Percentiles rank a stretch among this genome's conserved stretches.
Conservation (phyloP, 2,329 filamentous ascomycete genomes). For the Beauveria varroae region DNA sequence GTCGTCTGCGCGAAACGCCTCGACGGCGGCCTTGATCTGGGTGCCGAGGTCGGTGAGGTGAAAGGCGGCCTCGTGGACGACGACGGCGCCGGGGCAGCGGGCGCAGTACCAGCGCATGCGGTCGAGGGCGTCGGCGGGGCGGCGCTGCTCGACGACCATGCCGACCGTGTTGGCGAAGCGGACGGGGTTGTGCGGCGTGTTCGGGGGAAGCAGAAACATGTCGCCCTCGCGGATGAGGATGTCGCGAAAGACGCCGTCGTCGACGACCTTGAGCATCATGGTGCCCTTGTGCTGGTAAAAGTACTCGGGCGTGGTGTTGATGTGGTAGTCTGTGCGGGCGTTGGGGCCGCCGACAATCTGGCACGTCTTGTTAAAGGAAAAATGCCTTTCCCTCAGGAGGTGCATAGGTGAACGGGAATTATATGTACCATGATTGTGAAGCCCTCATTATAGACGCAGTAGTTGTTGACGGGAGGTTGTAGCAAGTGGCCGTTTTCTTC, state of each 20-base stretch:
- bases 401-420: too few relatives aligned
- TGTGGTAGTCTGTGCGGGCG: conserved; percentile 90
- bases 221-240: conserved; percentile 87
- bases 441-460: conserved; percentile 84
- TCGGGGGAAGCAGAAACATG: conserved; percentile 86
- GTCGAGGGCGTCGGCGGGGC: conserved; percentile 65
- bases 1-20: conserved; percentile 63
- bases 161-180: conserved; percentile 92
- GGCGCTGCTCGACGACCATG: conserved; percentile 79
- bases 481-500: conserved; percentile 86
- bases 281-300: conserved; percentile 94
- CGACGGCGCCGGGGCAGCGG: conserved; percentile 45
- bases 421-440: conserved; percentile 67
- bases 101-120: conserved; percentile 86
- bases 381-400: neutral
- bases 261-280: conserved; percentile 90
- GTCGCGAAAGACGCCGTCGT: conserved; percentile 65
- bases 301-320: conserved; percentile 93
- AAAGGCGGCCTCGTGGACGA: conserved; percentile 83
- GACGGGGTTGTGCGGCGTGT: conserved; percentile 94
- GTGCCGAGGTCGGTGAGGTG: conserved; percentile 85
- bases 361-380: neutral
- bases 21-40: conserved; percentile 88
- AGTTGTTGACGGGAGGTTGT: conserved; percentile 93
- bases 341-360: conserved; percentile 93